These are phyloP conservation scores for Antitrichia curtipendula DNA, from an alignment of 225 moss, liverwort and hornwort genomes.

Conservation along the genomic window DNA sequence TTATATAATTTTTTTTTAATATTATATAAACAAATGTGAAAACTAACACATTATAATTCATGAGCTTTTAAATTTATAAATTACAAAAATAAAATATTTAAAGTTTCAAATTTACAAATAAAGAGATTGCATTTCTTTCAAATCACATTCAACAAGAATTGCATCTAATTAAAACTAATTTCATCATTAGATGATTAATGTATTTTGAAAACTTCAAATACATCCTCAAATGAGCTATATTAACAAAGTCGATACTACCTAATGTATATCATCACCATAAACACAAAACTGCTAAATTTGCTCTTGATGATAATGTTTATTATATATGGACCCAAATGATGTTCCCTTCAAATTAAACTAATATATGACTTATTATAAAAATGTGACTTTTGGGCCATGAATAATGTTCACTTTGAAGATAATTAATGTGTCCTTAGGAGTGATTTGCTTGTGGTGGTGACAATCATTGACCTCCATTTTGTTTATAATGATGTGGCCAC, in stretches of 20 bases:
- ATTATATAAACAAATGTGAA: background rate
- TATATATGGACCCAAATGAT: rapidly evolving
- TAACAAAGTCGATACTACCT: background rate
- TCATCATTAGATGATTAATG: background rate
- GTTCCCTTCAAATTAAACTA: background rate
- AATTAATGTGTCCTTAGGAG: no score
- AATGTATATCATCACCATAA: no score
- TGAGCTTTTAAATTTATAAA: background rate
- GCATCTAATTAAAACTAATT: background rate
- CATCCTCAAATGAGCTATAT: background rate
- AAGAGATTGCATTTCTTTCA: rapidly evolving
- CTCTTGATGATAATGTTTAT: background rate
- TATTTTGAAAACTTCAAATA: background rate
- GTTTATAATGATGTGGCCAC: rapidly evolving
- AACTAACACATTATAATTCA: rapidly evolving
- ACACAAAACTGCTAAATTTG: rapidly evolving
- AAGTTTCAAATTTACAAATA: background rate
- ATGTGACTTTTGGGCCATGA: background rate
- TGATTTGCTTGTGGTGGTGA: background rate
- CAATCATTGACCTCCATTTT: rapidly evolving
- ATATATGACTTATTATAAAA: background rate
- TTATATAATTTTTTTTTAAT: no score
- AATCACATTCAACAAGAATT: background rate
- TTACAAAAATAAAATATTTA: no score
- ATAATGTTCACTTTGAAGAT: no score